Conservation (phyloP, 768 basidiomycete genomes). For the Boletus vinaceobasis region DNA sequence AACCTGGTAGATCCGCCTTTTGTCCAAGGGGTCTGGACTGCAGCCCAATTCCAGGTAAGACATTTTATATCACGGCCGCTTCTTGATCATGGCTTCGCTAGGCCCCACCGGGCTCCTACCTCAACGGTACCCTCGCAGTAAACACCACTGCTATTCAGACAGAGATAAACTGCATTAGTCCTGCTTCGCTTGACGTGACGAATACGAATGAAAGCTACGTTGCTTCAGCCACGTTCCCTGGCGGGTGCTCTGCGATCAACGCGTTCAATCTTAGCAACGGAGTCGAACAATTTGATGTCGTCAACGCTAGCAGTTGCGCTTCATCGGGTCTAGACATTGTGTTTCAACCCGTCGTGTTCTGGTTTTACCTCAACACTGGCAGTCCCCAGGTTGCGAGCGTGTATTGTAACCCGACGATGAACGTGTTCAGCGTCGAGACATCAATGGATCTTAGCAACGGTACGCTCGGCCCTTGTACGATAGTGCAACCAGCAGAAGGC, state of each 20-base stretch:
- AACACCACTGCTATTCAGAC: slow-evolving; percentile 50
- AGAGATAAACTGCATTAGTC: slow-evolving; percentile 43
- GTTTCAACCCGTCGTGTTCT: slow-evolving; percentile 63
- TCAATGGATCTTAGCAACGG: slow-evolving; percentile 43
- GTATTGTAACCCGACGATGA: slow-evolving; percentile 56
- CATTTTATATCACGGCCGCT: slow-evolving; percentile 4
- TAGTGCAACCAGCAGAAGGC: slow-evolving; percentile 26
- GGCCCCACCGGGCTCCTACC: slow-evolving; percentile 40
- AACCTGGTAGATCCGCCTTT: slow-evolving; percentile 57
- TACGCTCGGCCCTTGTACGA: slow-evolving; percentile 37
- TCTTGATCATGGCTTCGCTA: slow-evolving; percentile 19
- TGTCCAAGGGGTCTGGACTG: slow-evolving; percentile 49
- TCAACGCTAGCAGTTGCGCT: slow-evolving; percentile 34
- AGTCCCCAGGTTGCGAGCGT: slow-evolving; percentile 45
- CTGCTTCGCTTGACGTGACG: slow-evolving; percentile 29
- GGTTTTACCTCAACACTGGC: slow-evolving; percentile 48
- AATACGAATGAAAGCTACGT: slow-evolving; percentile 29
- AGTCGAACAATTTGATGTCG: slow-evolving; percentile 49
- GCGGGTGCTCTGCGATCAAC: slow-evolving; percentile 43
- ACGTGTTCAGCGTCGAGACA: slow-evolving; percentile 41
- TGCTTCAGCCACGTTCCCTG: slow-evolving; percentile 43
- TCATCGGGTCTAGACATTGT: slow-evolving; percentile 30
- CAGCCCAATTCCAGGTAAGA: slow-evolving; percentile 47
- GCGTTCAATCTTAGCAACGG: slow-evolving; percentile 38
- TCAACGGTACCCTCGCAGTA: slow-evolving; percentile 52